Base-by-base conservation (phyloP, 2,329 filamentous ascomycete genomes). In the Penicillium sp. region DNA sequence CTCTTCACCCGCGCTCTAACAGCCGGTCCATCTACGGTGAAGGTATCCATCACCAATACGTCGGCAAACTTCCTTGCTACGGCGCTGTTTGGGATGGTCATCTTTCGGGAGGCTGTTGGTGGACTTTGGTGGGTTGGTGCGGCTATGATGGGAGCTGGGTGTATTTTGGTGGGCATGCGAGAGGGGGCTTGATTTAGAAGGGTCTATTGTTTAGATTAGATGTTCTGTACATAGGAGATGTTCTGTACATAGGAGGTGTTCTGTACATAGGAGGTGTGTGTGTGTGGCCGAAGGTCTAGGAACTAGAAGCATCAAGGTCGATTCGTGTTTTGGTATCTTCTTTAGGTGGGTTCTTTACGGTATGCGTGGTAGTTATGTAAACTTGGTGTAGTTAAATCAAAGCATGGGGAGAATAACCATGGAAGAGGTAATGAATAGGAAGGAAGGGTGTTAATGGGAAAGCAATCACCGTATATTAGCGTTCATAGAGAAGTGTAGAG, bases 41-140 rank as follows among this genome's bases (percentile, higher is more conserved):
- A 84, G 53, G 85, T 86, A 53, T 82, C 80, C 49, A 81, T 87
- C 57, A 84, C 86, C 53, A 87, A 87, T 61, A 86, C 85, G 15
- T 81, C 81, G 49, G 79, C 83, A 2, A 87, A 87, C 64, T 87
- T 87, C 70, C 75, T 87, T 57, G 69, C 85, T 48, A 87, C 84
- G 1, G 85, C 85, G 0, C 45, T 86, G 6, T 69, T 86, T 49
- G 84, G 85, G 0, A 77, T 79, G 67, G 56, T 83, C 37, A 78
- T 87, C 8, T 87, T 87, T 62, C 71, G 73, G 5, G 85, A 87
- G 68, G 66, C 72, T 8, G 70, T 87, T 42, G 79, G 80, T 1
- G 79, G 77, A 18, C 67, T 84, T 49, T 87, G 85, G 85, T 86
- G 82, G 82, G 61, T 86, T 9, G 85, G 85, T 2, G 85, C 85